Base-by-base conservation (phyloP, 1,139 yeast species). In the Geotrichum macrosporum region DNA sequence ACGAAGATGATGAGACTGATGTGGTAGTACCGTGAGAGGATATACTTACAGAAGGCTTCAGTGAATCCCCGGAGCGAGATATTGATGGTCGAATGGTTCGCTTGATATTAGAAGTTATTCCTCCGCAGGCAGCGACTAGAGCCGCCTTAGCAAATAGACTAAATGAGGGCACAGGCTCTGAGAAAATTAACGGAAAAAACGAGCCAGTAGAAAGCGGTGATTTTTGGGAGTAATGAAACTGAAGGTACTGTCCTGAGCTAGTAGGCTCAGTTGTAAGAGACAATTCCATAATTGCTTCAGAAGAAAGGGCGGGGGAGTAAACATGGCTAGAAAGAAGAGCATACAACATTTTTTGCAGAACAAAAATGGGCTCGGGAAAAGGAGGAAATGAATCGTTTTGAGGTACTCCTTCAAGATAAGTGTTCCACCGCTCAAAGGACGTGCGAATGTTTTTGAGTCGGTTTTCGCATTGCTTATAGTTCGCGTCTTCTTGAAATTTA, bases 361-460 rank as follows among this genome's bases (percentile, higher is more conserved):
- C 56, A 0, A 63, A 52, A 48, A 64, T 61, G 10, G 66, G 64
- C 10, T 56, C 58, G 1, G 65, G 64, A 2, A 59, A 55, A 2
- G 59, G 55, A 3, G 56, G 58, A 39, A 57, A 53, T 0, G 63
- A 57, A 36, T 67, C 68, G 41, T 75, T 74, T 48, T 69, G 68
- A n/a, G 67, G 59, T n/a, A 71, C 66, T 15, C 63, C 60, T 15
- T 61, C 62, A 36, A 80, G 65, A 61, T 81, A 85, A 31, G 76
- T 81, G 54, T 81, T 78, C 96, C 96, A 88, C 58, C 94, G 78
- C 50, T 75, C 78, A 60, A 87, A 82, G 0, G 94, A 84, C 51
- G 81, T 80, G 50, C 77, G 75, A 5, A 87, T 78, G 44, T 86
- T 75, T 57, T 77, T 82, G 60, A 85, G 77, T 47, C 81, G 76